Base-by-base conservation (phyloP, 1,139 yeast species). In the Yamadazyma diospyri region DNA sequence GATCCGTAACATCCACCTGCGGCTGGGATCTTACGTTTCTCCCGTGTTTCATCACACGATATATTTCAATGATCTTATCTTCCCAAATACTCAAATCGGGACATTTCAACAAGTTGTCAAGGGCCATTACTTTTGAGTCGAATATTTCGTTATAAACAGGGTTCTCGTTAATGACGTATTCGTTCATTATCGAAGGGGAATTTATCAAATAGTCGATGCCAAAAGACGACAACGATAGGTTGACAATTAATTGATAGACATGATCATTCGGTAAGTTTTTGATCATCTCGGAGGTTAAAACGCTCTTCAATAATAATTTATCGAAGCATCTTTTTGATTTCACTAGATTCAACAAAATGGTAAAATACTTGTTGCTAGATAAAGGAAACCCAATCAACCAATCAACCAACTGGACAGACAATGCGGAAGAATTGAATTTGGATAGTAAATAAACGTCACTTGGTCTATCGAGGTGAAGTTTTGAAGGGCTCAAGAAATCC, bases 31-130 rank as follows among this genome's bases (percentile, higher is more conserved):
- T 45, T 5, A 58, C 38, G 20, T 44, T 46, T 27, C 57, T 51
- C 1, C 70, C 71, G 40, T 54, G 50, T 29, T 50, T 52, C 65
- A 64, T 59, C 25, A 48, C 38, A 19, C 41, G 42, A 27, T 55
- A 57, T 4, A 50, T 34, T 6, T 42, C 43, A 2, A 41, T 36
- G 20, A 66, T 39, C 25, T 47, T 51, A 4, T 41, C 46, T 22
- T 47, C 42, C 70, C 70, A 66, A 19, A 49, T 44, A 25, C 35
- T 30, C 25, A 57, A 43, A 20, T 57, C 57, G 3, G 41, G 39
- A 4, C 42, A 33, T 5, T 33, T 35, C 11, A 41, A 35, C 10
- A 64, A 37, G 33, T 54, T 53, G 17, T 51, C 50, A 32, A 66
- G 47, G 3, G 58, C 45, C 11, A 46, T 41, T 15, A 48, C 35